Base-by-base conservation (phyloP, 352 stramenopile genomes). In the Thalassiosira pacifica region DNA sequence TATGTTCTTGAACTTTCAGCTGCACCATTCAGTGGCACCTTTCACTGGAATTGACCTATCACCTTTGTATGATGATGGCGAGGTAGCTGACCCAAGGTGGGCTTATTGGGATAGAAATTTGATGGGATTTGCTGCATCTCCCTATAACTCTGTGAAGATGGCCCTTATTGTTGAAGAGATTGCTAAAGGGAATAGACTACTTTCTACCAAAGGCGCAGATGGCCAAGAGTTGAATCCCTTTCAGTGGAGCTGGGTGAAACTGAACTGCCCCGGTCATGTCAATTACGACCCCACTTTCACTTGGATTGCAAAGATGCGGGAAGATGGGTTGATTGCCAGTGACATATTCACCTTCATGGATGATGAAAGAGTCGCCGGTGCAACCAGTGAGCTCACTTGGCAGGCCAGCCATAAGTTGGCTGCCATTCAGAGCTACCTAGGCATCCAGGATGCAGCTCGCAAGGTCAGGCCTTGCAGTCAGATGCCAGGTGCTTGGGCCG, bases 401-500 rank as follows among this genome's bases (percentile, higher is more conserved):
- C 1, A 67, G 18, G 85, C 68, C 1, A 59, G 45, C 11, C 29
- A 85, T 18, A 8, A 57, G n/a, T n/a, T 57, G 45, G 10, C 45
- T 22, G 45, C 5, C 6, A 57, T 57, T 19, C 45, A 32, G 6
- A 61, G 32, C 10, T 86, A 71, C 2, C 48, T 88, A 1, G 89
- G 89, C 0, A 53, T 92, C 0, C 83, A 91, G 31, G 89, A 93
- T 64, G 86, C 83, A 11, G 45, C 75, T 59, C 9, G 89, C 22
- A 93, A 93, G 34, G 18, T 68, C 18, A 57, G 77, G 37, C 10
- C 29, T n/a, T 61, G 32, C 34, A 85, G 26, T 27, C 57, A 85
- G 27, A 40, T 26, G 0, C 81, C 83, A 13, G 84, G 86, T n/a
- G 84, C 86, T 32, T 93, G 84, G 83, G 81, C 89, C 40, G 89